A percentile compares a stretch with the other conserved stretches of the same genome.
phyloP scores from a whole-genome alignment of 306 rosid genomes.

The Betula pendula region DNA sequence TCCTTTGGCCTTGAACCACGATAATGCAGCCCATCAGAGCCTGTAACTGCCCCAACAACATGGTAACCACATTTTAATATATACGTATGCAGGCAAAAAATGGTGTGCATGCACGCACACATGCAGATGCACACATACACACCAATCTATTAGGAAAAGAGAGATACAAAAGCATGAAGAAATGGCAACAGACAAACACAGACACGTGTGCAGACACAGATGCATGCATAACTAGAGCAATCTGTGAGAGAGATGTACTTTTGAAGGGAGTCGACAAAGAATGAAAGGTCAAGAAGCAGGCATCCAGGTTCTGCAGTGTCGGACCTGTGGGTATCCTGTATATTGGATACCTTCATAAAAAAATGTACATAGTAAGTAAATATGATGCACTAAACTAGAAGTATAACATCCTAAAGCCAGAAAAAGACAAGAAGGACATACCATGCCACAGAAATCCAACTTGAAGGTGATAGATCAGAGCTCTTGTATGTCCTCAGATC shows the following conservation, averaged over 20 bases:
- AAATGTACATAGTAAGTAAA: slow-evolving; percentile 12
- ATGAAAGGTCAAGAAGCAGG: slow-evolving; percentile 88
- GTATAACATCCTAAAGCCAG: slow-evolving; percentile 5
- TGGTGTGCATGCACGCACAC: neutral
- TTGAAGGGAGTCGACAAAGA: slow-evolving; percentile 59
- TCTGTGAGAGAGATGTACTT: slow-evolving; percentile 36
- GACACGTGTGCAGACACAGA: neutral
- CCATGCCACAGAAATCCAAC: slow-evolving; percentile 95
- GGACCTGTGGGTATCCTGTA: slow-evolving; percentile 96
- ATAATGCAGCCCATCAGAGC: slow-evolving; percentile 48
- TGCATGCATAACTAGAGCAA: slow-evolving; percentile 11
- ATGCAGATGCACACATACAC: neutral
- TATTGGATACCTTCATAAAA: slow-evolving; percentile 77
- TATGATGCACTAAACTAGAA: slow-evolving; percentile 7
- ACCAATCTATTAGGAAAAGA: neutral
- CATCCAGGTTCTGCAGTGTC: slow-evolving; percentile 75
- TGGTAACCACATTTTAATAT: slow-evolving; percentile 2
- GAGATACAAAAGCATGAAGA: no score
- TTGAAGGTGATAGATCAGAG: slow-evolving; percentile 82
- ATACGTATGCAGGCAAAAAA: neutral
- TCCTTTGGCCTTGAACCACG: slow-evolving; percentile 48
- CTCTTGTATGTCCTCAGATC: slow-evolving; percentile 73
- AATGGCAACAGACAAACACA: neutral
- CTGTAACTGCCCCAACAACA: slow-evolving; percentile 57
- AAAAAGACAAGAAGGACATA: slow-evolving; percentile 31